Percentiles rank a stretch among this genome's conserved stretches.
Conservation (phyloP, 2,329 filamentous ascomycete species). For the Cyphellophora europaea region DNA sequence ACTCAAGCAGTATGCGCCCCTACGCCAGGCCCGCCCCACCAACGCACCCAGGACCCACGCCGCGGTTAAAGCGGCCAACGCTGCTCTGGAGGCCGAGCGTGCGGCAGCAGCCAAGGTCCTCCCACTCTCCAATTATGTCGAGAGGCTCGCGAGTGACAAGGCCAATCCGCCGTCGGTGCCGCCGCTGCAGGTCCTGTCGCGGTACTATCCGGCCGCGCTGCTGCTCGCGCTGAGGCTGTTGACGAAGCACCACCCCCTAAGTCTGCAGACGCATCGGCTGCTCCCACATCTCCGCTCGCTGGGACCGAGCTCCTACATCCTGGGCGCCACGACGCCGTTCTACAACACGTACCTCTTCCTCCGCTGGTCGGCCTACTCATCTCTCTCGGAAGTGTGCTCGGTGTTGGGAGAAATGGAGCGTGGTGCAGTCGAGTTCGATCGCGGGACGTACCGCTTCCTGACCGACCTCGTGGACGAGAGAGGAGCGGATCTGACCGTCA, state of each 20-base stretch:
- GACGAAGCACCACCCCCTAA: conserved; percentile 30
- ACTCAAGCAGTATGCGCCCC: conserved; percentile 1
- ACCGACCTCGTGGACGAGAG: conserved; percentile 10
- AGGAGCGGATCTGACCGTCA: conserved; percentile 4
- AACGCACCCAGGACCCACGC: not conserved
- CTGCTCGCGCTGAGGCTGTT: conserved; percentile 31
- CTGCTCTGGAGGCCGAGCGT: too few species aligned
- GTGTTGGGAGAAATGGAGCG: conserved; percentile 35
- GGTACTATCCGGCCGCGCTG: conserved; percentile 32
- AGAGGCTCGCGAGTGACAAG: not conserved
- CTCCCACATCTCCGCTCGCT: conserved; percentile 30
- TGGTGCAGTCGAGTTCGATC: conserved; percentile 29
- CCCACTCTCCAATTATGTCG: not conserved
- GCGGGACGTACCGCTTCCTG: conserved; percentile 21
- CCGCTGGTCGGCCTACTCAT: conserved; percentile 31
- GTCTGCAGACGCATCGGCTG: conserved; percentile 29
- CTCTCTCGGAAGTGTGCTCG: conserved; percentile 29
- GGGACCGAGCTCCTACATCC: conserved; percentile 31
- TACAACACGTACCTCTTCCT: conserved; percentile 36
- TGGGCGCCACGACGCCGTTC: conserved; percentile 30
- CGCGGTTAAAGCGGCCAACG: not conserved
- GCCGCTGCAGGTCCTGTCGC: conserved; percentile 22
- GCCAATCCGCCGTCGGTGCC: not conserved
- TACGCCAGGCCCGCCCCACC: not conserved
- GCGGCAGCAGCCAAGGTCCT: not conserved